Evolutionary conservation across 2,329 filamentous ascomycete genomes (phyloP).

Genomic region (Biscogniauxia marginata): DNA sequence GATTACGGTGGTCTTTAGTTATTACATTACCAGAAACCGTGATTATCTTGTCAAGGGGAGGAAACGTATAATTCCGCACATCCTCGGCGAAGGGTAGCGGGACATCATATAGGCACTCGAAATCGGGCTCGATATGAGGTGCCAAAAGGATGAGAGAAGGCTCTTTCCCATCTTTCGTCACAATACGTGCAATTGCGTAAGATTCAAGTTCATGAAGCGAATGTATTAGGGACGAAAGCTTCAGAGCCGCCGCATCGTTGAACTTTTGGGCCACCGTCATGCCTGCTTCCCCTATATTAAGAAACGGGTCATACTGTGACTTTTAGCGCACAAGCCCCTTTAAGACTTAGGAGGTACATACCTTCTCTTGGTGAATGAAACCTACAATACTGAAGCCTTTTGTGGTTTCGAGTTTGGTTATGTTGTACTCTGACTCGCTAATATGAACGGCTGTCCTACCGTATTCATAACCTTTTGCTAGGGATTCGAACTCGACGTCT

Average conservation of each 20-base stretch:
- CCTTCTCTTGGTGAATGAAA: constrained; percentile 73
- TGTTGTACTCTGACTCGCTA: constrained; percentile 78
- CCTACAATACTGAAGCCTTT: constrained; percentile 80
- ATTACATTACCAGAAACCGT: constrained; percentile 82
- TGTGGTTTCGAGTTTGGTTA: constrained; percentile 80
- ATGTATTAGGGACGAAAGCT: constrained; percentile 85
- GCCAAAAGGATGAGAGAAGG: constrained; percentile 76
- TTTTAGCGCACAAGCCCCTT: constrained; percentile 17
- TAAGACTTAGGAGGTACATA: constrained; percentile 34
- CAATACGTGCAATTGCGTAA: constrained; percentile 82
- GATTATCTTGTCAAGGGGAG: constrained; percentile 81
- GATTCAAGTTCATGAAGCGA: constrained; percentile 81
- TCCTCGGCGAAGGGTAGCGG: constrained; percentile 94
- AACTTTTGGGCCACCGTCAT: constrained; percentile 74
- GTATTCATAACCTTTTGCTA: constrained; percentile 94
- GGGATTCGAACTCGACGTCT: constrained; percentile 76
- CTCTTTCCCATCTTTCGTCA: constrained; percentile 78
- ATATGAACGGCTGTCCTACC: constrained; percentile 90
- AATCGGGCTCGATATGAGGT: constrained; percentile 73
- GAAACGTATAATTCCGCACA: constrained; percentile 84
- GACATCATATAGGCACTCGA: constrained; percentile 85
- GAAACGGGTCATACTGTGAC: constrained; percentile 72
- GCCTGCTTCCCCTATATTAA: constrained; percentile 79
- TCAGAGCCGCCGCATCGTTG: constrained; percentile 80
- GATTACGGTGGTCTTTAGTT: constrained; percentile 76